Evolutionary conservation across 306 rosid species (phyloP), one percentile per base, ranked within the genome.

Genomic region (Alnus rubra): DNA sequence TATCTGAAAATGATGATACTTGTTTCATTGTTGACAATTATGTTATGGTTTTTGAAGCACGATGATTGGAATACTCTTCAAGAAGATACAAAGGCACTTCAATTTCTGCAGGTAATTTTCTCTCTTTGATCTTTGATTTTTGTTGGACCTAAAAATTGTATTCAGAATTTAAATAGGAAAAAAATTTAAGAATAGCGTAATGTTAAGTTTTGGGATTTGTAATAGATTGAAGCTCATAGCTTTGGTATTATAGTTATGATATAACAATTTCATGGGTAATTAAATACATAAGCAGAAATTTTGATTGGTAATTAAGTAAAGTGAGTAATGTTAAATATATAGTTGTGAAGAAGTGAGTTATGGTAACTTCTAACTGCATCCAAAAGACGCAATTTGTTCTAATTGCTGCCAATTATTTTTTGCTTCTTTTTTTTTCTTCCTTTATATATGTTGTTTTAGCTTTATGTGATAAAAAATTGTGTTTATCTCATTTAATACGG

Each of bases 61-160:
- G 90, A 92, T 75, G 74, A 55, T 69, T 94, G 98, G 98, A 81
- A 88, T 90, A n/a, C n/a, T n/a, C 69, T 88, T n/a, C 88, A 83
- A 81, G 92, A 88, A 73, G 98, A 94, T 85, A 69, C 93, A 0
- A 87, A 84, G 53, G 98, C 98, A 53, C 98, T 94, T 77, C 77
- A 85, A 50, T 80, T 85, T 5, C 79, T 94, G 63, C 82, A 84
- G 93, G 97, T 92, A 74, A 76, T 81, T 67, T 7, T 37, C 39
- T 64, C 19, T 5, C 2, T 64, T 6, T 7, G 12, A 15, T 52
- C 19, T 28, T 9, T 59, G 19, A 15, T 35, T 5, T 13, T 35
- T 35, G 60, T 2, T 23, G 35, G 14, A 23, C 64, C 12, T 3
- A 23, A 23, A 0, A 58, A 8, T 58, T 58, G 35, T 23, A 23